Percentiles rank a stretch among this genome's conserved stretches.
Conservation (phyloP, 2,329 filamentous ascomycete genomes). For the Drechmeria coniospora region DNA sequence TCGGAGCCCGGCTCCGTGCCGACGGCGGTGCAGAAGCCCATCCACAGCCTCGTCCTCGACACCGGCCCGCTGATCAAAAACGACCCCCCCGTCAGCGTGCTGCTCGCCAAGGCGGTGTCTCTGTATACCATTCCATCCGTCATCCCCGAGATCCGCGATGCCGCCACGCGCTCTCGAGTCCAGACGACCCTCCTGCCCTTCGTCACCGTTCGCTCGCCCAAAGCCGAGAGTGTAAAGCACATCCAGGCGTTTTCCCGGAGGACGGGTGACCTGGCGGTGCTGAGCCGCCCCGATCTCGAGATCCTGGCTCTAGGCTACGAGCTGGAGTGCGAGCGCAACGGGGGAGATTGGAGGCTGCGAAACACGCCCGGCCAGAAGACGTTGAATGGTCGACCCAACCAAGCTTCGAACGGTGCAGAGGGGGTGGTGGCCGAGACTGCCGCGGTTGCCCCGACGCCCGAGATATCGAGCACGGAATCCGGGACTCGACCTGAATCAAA, state of each 20-base stretch:
- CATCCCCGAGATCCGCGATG: constrained; percentile 76
- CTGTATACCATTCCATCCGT: constrained; percentile 78
- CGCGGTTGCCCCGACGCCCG: no score
- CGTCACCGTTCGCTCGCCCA: constrained; percentile 59
- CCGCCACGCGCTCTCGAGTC: constrained; percentile 62
- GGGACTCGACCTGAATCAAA: no score
- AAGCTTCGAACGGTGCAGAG: no score
- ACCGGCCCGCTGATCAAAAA: constrained; percentile 90
- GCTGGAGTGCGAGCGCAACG: constrained; percentile 78
- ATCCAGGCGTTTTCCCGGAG: constrained; percentile 73
- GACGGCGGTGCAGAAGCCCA: constrained; percentile 36
- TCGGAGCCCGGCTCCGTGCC: constrained; percentile 4
- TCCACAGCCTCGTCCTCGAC: constrained; percentile 77
- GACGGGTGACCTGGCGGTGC: constrained; percentile 76
- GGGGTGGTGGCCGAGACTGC: no score
- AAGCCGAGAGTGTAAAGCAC: constrained; percentile 60
- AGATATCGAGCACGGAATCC: no score
- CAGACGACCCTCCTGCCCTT: constrained; percentile 80
- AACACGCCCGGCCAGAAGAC: constrained; percentile 65
- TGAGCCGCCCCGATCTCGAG: constrained; percentile 81
- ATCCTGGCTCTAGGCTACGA: constrained; percentile 86
- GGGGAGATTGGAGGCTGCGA: constrained; percentile 75
- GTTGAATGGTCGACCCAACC: constrained; percentile 46
- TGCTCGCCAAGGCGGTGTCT: constrained; percentile 60
- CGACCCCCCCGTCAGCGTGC: constrained; percentile 67